These are phyloP conservation scores for Yamadazyma jaroonii DNA, from an alignment of 1,139 yeast species.

Conservation along the genomic window DNA sequence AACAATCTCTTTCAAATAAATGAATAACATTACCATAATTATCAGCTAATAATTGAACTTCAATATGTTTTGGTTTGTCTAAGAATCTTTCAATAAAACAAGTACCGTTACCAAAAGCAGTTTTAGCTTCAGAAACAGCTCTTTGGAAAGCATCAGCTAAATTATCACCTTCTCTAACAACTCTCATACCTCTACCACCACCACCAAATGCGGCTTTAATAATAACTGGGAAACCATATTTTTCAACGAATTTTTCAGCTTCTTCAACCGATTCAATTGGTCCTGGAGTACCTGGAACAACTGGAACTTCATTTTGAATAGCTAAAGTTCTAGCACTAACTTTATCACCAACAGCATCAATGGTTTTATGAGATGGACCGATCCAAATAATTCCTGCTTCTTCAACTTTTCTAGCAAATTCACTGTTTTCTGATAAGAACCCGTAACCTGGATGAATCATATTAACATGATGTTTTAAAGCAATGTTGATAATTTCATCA, in stretches of 20 bases:
- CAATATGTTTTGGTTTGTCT: constrained; percentile 96
- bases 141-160: constrained; percentile 88
- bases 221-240: constrained; percentile 93
- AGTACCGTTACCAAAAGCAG: constrained; percentile 97
- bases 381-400: constrained; percentile 94
- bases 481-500: constrained; percentile 91
- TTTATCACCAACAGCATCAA: constrained; percentile 97
- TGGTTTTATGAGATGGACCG: constrained; percentile 87
- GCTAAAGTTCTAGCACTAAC: constrained; percentile 93
- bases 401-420: constrained; percentile 89
- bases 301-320: constrained; percentile 76
- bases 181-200: constrained; percentile 99
- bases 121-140: constrained; percentile 91
- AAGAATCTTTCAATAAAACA: constrained; percentile 96
- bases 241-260: constrained; percentile 71
- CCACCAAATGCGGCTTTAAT: constrained; percentile 99
- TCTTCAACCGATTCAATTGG: constrained; percentile 82
- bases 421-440: constrained; percentile 90
- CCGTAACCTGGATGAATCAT: constrained; percentile 99
- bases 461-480: constrained; percentile 81
- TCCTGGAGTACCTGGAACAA: constrained; percentile 98
- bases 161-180: constrained; percentile 94
- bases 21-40: constrained; percentile 93
- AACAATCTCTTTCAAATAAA: constrained; percentile 96
- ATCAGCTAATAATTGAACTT: constrained; percentile 95